Conservation (phyloP, 108 stramenopile species). For the Nitzschia sp. region DNA sequence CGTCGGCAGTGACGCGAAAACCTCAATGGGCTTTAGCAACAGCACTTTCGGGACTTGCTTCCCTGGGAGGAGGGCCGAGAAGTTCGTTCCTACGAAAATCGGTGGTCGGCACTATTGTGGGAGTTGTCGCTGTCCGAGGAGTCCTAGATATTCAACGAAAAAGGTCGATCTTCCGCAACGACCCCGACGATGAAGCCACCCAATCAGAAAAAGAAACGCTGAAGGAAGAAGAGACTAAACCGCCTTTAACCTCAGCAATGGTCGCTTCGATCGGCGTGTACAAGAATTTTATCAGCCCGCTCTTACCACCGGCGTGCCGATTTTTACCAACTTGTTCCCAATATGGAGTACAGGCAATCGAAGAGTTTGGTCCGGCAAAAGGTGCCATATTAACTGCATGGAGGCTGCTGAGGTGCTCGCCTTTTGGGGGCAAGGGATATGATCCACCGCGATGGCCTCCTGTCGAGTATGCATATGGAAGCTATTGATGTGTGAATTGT, state of each 20-base stretch:
- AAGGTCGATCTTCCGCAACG: not conserved
- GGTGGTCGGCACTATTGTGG: not conserved
- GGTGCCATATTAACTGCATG: slow-evolving; percentile 80
- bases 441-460: slow-evolving; percentile 91
- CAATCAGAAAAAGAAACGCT: not conserved
- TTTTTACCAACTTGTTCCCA: slow-evolving; percentile 89
- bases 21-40: not conserved
- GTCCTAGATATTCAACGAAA: not conserved
- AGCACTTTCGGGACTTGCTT: not conserved
- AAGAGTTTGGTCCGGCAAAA: slow-evolving; percentile 76
- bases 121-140: not conserved
- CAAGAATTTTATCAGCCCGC: slow-evolving; percentile 80
- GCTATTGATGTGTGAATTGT: too few relatives aligned
- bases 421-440: slow-evolving; percentile 87
- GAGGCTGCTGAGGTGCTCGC: slow-evolving; percentile 81
- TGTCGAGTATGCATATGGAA: slow-evolving; percentile 67
- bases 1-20: not conserved
- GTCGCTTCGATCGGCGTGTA: slow-evolving; percentile 79
- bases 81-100: not conserved
- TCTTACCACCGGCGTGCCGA: slow-evolving; percentile 87
- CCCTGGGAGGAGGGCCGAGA: too few relatives aligned
- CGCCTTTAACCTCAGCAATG: slow-evolving; percentile 53
- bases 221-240: slow-evolving; percentile 9
- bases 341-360: slow-evolving; percentile 83
- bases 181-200: not conserved